These are phyloP conservation scores for Mortierella sp. DNA, from an alignment of 371 early-diverging fungal genomes.

Conservation along the genomic window DNA sequence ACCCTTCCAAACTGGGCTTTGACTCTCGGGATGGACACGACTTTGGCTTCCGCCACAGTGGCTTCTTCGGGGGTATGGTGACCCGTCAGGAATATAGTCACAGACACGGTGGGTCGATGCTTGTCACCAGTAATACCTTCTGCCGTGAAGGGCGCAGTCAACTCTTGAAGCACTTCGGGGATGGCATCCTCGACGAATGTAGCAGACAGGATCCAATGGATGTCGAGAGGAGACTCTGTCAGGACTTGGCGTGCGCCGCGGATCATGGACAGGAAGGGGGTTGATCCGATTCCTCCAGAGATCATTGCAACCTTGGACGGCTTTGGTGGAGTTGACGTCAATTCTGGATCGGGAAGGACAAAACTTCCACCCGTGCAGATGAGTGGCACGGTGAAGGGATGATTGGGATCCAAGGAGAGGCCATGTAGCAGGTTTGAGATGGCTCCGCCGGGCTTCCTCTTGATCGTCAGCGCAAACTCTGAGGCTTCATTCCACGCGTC, in stretches of 20 bases:
- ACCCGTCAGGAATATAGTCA: constrained; percentile 24
- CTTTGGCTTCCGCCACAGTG: background rate
- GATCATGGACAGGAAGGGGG: constrained; percentile 51
- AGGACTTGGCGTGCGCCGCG: constrained; percentile 25
- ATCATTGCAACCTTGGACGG: constrained; percentile 25
- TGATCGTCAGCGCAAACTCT: constrained; percentile 42
- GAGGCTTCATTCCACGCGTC: constrained; percentile 21
- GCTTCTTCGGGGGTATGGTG: background rate
- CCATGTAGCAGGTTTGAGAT: constrained; percentile 37
- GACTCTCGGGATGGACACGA: background rate
- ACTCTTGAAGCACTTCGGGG: constrained; percentile 20
- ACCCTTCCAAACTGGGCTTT: constrained; percentile 15
- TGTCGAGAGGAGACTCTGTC: constrained; percentile 6
- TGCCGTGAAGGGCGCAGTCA: background rate
- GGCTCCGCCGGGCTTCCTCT: constrained; percentile 34
- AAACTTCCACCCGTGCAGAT: constrained; percentile 38
- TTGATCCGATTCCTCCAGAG: constrained; percentile 50
- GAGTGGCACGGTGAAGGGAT: constrained; percentile 27
- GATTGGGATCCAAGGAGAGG: background rate
- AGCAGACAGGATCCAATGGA: constrained; percentile 37
- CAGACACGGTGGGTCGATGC: background rate
- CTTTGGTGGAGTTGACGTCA: background rate
- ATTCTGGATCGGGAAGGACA: constrained; percentile 17
- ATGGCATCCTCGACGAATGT: constrained; percentile 21
- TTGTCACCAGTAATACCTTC: background rate